phyloP scores from a whole-genome alignment of 257 asterid species.

The Ilex aquifolium region DNA sequence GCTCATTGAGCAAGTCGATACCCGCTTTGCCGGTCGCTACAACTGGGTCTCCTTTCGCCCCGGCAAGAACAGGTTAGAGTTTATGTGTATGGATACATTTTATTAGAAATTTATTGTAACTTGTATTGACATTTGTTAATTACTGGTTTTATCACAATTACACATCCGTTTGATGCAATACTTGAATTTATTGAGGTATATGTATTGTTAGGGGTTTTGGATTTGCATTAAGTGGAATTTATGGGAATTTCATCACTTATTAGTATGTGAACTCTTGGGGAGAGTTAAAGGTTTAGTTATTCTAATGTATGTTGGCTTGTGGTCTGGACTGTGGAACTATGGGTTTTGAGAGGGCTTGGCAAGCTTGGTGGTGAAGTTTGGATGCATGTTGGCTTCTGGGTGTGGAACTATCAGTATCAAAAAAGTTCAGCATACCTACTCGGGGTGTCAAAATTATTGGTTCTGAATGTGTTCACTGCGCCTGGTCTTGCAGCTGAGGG shows the following conservation, averaged over 20 bases:
- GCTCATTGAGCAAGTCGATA: conserved; percentile 77
- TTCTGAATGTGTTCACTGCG: no score
- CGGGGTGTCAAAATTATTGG: no score
- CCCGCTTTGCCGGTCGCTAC: conserved; percentile 81
- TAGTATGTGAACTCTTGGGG: neutral
- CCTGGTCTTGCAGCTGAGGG: no score
- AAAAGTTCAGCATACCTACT: no score
- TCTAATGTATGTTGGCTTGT: neutral
- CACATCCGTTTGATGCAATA: no score
- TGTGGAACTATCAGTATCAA: no score
- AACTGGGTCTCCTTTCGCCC: conserved; percentile 67
- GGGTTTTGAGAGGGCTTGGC: neutral
- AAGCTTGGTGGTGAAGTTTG: neutral
- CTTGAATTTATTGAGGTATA: no score
- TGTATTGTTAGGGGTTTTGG: neutral
- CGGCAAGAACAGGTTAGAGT: conserved; percentile 68
- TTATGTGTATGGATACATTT: conserved; percentile 1
- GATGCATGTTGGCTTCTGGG: neutral
- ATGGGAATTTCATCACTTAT: no score
- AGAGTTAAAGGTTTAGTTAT: no score
- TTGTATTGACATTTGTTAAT: neutral
- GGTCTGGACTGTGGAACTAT: neutral
- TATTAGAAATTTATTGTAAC: neutral
- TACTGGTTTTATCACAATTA: neutral
- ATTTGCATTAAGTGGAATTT: no score